Evolutionary conservation across 1,284 basidiomycete genomes (phyloP).

Genomic region (Hypsizygus ulmarius): DNA sequence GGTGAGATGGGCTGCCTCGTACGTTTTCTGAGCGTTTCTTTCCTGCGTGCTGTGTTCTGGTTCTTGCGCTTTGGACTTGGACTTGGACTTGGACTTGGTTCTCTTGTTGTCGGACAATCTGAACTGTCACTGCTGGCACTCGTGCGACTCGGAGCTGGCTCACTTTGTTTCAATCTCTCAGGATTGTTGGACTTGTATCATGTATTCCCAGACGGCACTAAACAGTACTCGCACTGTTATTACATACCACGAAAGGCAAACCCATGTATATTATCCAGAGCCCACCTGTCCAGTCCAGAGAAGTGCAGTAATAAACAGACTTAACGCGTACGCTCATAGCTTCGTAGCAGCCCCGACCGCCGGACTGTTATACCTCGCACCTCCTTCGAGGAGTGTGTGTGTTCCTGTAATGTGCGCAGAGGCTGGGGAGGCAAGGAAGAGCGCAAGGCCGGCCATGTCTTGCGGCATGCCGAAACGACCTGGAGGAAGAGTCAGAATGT

Average conservation of each 20-base stretch:
- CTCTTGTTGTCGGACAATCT: background rate
- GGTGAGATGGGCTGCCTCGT: background rate
- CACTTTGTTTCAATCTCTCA: too few relatives aligned
- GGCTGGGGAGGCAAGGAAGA: slow-evolving; percentile 74
- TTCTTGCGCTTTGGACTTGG: background rate
- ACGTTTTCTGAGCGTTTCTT: background rate
- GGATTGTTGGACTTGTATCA: too few relatives aligned
- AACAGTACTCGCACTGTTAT: too few relatives aligned
- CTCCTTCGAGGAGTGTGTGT: slow-evolving; percentile 73
- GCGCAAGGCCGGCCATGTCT: slow-evolving; percentile 73
- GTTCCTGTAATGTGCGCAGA: slow-evolving; percentile 73
- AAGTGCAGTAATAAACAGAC: too few relatives aligned
- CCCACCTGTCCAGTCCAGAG: too few relatives aligned
- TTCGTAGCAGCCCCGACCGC: slow-evolving; percentile 37
- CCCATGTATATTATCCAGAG: too few relatives aligned
- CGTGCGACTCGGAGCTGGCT: too few relatives aligned
- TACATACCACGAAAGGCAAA: too few relatives aligned
- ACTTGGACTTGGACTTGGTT: background rate
- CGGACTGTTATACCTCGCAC: slow-evolving; percentile 36
- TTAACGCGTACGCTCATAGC: slow-evolving; percentile 32
- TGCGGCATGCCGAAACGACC: slow-evolving; percentile 67
- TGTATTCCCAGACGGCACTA: too few relatives aligned
- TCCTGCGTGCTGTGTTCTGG: background rate
- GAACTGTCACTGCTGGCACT: too few relatives aligned
- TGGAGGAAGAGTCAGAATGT: slow-evolving; percentile 22